Percentiles rank a stretch among this genome's conserved stretches.
Evolutionary conservation across 148 eudicot genomes (phyloP).

Genomic region (Simmondsia chinensis): DNA sequence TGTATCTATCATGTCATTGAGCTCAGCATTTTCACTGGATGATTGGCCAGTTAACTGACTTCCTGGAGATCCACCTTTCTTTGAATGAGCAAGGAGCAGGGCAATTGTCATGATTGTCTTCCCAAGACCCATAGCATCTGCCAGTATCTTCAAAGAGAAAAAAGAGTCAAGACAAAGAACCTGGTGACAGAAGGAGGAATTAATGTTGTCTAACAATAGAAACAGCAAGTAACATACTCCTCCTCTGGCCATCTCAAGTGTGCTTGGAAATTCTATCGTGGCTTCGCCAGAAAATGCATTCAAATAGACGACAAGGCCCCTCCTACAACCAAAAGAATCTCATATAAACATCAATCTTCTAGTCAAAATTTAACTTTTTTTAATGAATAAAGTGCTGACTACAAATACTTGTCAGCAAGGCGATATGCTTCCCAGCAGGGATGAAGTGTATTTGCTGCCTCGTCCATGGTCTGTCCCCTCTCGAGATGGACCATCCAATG

Average conservation of each 20-base stretch:
- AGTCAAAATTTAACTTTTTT: background rate
- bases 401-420: slow-evolving; percentile 72
- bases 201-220: background rate
- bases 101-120: slow-evolving; percentile 97
- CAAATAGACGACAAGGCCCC: slow-evolving; percentile 64
- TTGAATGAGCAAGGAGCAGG: slow-evolving; percentile 77
- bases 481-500: slow-evolving; percentile 85
- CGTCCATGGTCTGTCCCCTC: slow-evolving; percentile 63
- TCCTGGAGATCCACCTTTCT: slow-evolving; percentile 45
- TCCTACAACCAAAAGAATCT: slow-evolving; percentile 42
- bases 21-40: slow-evolving; percentile 29
- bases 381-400: background rate
- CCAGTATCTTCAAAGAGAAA: slow-evolving; percentile 58
- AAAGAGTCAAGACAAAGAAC: slow-evolving; percentile 14
- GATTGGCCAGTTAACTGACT: slow-evolving; percentile 30
- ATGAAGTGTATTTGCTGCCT: slow-evolving; percentile 77
- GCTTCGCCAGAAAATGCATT: slow-evolving; percentile 98
- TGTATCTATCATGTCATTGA: slow-evolving; percentile 21
- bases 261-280: slow-evolving; percentile 86
- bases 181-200: background rate
- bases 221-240: slow-evolving; percentile 51
- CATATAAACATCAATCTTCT: background rate
- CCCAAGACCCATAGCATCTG: slow-evolving; percentile 99
- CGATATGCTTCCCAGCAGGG: slow-evolving; percentile 98
- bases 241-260: slow-evolving; percentile 95